These are phyloP conservation scores for Fraxinus dipetala DNA, from an alignment of 305 asterid genomes.

Conservation along the genomic window DNA sequence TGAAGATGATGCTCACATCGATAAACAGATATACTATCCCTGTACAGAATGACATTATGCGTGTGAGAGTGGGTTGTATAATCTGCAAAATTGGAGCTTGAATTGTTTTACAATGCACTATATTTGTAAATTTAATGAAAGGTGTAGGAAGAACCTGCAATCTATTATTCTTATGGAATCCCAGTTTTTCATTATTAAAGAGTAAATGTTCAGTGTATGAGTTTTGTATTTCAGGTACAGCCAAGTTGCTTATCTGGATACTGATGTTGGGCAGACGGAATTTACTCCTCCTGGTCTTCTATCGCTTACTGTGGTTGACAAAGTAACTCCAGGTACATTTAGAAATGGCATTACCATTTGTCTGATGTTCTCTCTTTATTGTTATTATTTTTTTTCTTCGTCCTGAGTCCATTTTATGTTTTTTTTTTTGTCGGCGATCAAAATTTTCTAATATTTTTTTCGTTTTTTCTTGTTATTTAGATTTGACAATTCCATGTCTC, in stretches of 20 bases:
- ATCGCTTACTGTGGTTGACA: constrained; percentile 71
- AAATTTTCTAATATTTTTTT: constrained; percentile 12
- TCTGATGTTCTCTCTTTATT: neutral
- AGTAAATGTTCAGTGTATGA: neutral
- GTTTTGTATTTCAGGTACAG: constrained; percentile 54
- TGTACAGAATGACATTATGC: neutral
- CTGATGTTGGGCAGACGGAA: constrained; percentile 96
- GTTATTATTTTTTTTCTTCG: neutral
- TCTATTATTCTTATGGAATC: neutral
- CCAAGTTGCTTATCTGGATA: constrained; percentile 87
- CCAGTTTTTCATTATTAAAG: neutral
- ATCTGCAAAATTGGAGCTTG: constrained; percentile 1
- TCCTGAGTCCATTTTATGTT: neutral
- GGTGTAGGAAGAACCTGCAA: neutral
- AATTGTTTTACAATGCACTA: neutral
- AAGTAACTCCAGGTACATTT: constrained; percentile 58
- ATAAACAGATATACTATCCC: neutral
- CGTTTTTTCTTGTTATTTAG: constrained; percentile 35
- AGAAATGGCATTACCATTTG: neutral
- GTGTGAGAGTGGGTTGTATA: neutral
- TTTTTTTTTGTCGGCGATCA: neutral
- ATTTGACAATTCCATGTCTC: constrained; percentile 72
- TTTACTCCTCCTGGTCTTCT: constrained; percentile 89
- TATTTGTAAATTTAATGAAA: neutral
- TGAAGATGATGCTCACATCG: neutral